Percentiles rank a stretch among this genome's conserved stretches.
Conservation (phyloP, 73 alveolate genomes). For the Tetrahymena borealis region DNA sequence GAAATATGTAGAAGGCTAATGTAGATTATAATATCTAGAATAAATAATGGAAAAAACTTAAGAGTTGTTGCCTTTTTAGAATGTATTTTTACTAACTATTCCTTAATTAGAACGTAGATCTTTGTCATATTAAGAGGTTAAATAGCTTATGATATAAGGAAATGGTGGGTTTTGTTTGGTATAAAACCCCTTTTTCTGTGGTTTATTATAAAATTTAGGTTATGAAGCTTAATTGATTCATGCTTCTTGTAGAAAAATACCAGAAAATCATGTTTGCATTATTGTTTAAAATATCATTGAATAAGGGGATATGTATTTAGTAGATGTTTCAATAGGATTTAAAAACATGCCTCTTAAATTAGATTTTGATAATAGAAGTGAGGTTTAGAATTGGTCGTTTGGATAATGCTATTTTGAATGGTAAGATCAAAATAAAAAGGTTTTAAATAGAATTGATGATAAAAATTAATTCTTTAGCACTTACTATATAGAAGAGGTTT, state of each 20-base stretch:
- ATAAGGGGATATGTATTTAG: background rate
- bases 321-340: background rate
- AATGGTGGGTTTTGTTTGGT: background rate
- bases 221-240: background rate
- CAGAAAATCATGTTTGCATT: background rate
- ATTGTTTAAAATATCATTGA: background rate
- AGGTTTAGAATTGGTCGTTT: background rate
- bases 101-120: background rate
- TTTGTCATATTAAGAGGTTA: background rate
- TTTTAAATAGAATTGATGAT: background rate
- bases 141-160: background rate
- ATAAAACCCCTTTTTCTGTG: background rate
- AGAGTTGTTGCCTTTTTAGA: background rate
- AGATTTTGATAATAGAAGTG: background rate
- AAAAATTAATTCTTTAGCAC: background rate
- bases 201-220: background rate
- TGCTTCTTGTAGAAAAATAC: background rate
- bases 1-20: too few species aligned
- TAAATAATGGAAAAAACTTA: background rate
- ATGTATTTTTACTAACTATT: background rate
- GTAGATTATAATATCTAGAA: background rate
- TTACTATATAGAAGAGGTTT: background rate
- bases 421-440: background rate
- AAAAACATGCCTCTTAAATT: background rate
- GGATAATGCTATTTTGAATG: background rate